Evolutionary conservation across 768 basidiomycete genomes (phyloP).

Genomic region (Termitomyces sp.): DNA sequence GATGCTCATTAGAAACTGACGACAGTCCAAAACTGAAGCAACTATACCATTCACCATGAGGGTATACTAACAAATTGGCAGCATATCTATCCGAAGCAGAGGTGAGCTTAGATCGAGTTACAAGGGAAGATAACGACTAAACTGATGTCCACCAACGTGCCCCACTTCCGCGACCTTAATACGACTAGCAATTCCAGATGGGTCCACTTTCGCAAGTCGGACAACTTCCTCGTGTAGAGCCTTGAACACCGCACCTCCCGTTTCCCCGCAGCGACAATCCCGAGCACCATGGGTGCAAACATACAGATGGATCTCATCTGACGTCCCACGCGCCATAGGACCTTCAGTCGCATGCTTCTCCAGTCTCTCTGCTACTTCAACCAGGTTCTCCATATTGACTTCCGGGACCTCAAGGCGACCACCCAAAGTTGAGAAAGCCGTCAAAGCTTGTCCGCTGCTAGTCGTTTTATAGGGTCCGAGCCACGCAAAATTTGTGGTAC

Average conservation of each 20-base stretch:
- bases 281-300: slow-evolving; percentile 78
- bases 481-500: slow-evolving; percentile 61
- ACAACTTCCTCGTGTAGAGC: slow-evolving; percentile 51
- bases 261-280: slow-evolving; percentile 76
- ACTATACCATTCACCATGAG: slow-evolving; percentile 67
- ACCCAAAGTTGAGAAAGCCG: slow-evolving; percentile 45
- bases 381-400: slow-evolving; percentile 45
- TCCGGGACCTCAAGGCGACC: slow-evolving; percentile 46
- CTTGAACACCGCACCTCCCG: slow-evolving; percentile 50
- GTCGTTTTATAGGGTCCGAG: slow-evolving; percentile 16
- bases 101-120: slow-evolving; percentile 1
- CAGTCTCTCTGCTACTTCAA: slow-evolving; percentile 38
- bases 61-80: slow-evolving; percentile 64
- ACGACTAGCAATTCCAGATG: slow-evolving; percentile 18
- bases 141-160: slow-evolving; percentile 84
- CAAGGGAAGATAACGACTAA: slow-evolving; percentile 3
- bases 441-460: slow-evolving; percentile 24
- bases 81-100: slow-evolving; percentile 42
- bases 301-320: slow-evolving; percentile 41
- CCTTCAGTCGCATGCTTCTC: slow-evolving; percentile 20
- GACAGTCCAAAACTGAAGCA: neutral
- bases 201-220: slow-evolving; percentile 25
- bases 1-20: neutral
- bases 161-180: slow-evolving; percentile 60
- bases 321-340: slow-evolving; percentile 7